phyloP scores from a whole-genome alignment of 352 stramenopile species.

The Globisporangium cystogenes region DNA sequence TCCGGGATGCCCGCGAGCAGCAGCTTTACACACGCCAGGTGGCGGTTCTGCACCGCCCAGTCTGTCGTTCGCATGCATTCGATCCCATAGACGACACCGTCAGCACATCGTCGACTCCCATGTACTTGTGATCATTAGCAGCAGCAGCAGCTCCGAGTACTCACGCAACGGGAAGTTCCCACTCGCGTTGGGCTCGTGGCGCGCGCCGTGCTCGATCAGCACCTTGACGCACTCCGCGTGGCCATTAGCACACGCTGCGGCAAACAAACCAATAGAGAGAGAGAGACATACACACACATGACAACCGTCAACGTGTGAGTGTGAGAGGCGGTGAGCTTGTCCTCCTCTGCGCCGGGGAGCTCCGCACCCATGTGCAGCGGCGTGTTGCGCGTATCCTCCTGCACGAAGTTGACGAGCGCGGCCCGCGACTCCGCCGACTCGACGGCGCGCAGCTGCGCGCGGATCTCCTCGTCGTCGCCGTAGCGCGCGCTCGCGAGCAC shows the following conservation, averaged over 20 bases:
- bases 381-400: conserved; percentile 72
- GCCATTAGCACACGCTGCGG: conserved; percentile 80
- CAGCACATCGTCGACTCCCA: no score
- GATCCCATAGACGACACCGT: background rate
- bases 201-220: conserved; percentile 44
- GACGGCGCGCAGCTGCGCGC: conserved; percentile 25
- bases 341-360: no score
- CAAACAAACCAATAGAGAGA: no score
- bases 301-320: no score
- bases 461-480: conserved; percentile 64
- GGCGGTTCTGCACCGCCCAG: conserved; percentile 86
- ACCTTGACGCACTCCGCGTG: conserved; percentile 57
- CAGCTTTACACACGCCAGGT: conserved; percentile 73
- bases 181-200: conserved; percentile 61
- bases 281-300: no score
- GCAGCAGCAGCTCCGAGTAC: conserved; percentile 1
- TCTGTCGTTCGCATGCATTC: conserved; percentile 33
- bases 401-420: conserved; percentile 62
- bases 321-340: no score
- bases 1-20: conserved; percentile 58
- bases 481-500: conserved; percentile 65
- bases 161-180: conserved; percentile 78
- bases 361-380: conserved; percentile 77
- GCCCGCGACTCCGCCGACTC: conserved; percentile 13
- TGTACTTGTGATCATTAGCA: no score